Evolutionary conservation across 257 asterid species (phyloP).

Genomic region (Ballota nigra): DNA sequence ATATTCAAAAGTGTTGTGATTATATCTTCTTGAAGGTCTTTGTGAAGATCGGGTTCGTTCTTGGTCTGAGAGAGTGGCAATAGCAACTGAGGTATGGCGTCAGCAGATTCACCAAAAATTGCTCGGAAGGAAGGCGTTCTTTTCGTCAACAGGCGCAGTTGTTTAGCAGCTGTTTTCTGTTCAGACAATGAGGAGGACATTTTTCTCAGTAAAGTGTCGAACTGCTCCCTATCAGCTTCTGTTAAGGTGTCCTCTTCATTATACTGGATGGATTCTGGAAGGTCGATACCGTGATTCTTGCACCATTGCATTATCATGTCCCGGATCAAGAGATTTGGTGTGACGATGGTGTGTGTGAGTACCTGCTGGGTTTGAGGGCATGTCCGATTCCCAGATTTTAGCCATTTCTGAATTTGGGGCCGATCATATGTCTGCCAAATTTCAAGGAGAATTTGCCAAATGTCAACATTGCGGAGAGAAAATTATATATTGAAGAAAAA

Average conservation of each 20-base stretch:
- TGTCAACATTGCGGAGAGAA: conserved; percentile 2
- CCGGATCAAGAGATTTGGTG: conserved; percentile 69
- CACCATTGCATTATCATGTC: conserved; percentile 77
- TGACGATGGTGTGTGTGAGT: conserved; percentile 65
- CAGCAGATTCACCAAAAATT: conserved; percentile 62
- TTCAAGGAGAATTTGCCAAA: not conserved
- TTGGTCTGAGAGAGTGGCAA: conserved; percentile 51
- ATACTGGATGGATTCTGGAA: conserved; percentile 48
- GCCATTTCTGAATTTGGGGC: conserved; percentile 79
- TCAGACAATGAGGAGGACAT: conserved; percentile 54
- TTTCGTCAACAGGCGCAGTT: conserved; percentile 65
- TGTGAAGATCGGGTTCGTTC: conserved; percentile 25
- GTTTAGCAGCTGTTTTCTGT: conserved; percentile 76
- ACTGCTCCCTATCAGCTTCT: conserved; percentile 54
- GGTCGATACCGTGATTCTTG: conserved; percentile 50
- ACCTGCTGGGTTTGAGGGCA: conserved; percentile 93
- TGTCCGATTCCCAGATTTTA: conserved; percentile 74
- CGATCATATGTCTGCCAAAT: conserved; percentile 81
- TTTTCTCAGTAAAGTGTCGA: conserved; percentile 52
- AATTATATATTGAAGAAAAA: not conserved
- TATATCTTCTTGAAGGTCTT: conserved; percentile 78
- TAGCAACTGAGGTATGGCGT: conserved; percentile 58
- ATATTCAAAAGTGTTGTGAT: conserved; percentile 77
- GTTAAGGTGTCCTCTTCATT: conserved; percentile 52
- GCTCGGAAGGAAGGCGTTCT: conserved; percentile 71